Base-by-base conservation (phyloP, 2,329 filamentous ascomycete species). In the Aureobasidium sp. region DNA sequence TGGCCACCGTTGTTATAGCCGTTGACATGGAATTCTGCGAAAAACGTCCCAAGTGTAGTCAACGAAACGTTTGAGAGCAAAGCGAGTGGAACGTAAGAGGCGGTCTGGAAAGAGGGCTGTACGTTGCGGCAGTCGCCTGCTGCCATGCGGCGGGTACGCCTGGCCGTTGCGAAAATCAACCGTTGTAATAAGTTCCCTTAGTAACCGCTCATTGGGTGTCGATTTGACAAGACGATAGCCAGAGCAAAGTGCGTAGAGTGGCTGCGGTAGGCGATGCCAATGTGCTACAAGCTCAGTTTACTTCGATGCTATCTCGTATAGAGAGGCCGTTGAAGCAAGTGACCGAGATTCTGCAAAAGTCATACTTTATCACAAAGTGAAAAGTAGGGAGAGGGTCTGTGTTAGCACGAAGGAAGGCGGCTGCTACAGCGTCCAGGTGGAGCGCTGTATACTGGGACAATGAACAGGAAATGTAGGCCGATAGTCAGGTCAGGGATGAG, bases 91-190 rank as follows among this genome's bases (percentile, higher is more conserved):
- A 6, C 52, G 52, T 56, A 25, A 56, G 27, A 20, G 52, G 52
- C 52, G 52, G 25, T 44, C n/a, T 41, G n/a, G 53, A 7, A 45
- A 41, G 29, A 31, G 15, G 27, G 29, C 12, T 12, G 1, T 27
- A 11, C 5, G 17, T 25, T 17, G 14, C 53, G 53, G 53, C 29
- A 44, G 3, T 44, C 41, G 53, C 39, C 39, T 44, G 1, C 29
- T 36, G 6, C 55, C 42, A 58, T 42, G 42, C 55, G 57, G 47
- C 45, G 17, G 34, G 17, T 22, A 44, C 7, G 34, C 31, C 45
- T 49, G 25, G n/a, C 57, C 57, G 57, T 60, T 60, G 14, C 8
- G 31, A 41, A 51, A 60, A 60, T 60, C 57, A 51, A 17, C 57
- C 57, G 57, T 60, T 60, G 57, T 7, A 51, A 60, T 22, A 51